Base-by-base conservation (phyloP, 768 basidiomycete species). In the Neoboletus brunneissimus region DNA sequence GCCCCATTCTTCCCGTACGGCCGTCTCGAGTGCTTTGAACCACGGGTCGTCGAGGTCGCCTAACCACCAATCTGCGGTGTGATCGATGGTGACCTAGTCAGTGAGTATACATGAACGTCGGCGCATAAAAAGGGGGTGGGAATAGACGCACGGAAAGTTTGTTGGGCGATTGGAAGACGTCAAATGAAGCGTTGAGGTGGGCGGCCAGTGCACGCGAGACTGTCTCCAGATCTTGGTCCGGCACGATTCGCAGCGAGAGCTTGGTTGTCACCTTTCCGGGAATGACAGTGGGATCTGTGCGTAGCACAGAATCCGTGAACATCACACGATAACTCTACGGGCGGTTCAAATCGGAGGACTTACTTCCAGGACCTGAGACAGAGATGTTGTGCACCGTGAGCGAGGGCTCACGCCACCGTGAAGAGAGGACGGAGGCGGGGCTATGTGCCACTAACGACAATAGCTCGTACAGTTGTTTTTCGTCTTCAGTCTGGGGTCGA, bases 51-150 rank as follows among this genome's bases (percentile, higher is more conserved):
- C 83, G 40, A 96, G 80, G 53, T 89, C 85, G 0, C 95, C 94
- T 2, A 99, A 79, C 96, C 96, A 99, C 95, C 95, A 98, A 64
- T 94, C 88, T 0, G 94, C 94, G 2, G 82, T 87, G 56, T 92
- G 89, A 42, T 89, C 84, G 51, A 97, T 84, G 20, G 76, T 79
- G 60, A 95, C 79, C 91, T 94, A 60, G 3, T 34, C 12, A 5
- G 41, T 20, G 25, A n/a, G 18, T 27, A n/a, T 13, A 15, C 7
- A 40, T 22, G 34, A 48, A 12, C n/a, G 4, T 38, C 40, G 18
- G 16, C 13, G 37, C 31, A 13, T 16, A 10, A 32, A 40, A 16
- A 10, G 4, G 4, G 23, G 7, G 31, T 11, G 11, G 13, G 5
- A 13, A 50, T 31, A 11, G 8, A 59, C 58, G 45, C 55, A 94